A percentile compares a stretch with the other conserved stretches of the same genome.
phyloP scores from a whole-genome alignment of 495 filamentous ascomycete genomes.

The Trypethelium eluteriae region DNA sequence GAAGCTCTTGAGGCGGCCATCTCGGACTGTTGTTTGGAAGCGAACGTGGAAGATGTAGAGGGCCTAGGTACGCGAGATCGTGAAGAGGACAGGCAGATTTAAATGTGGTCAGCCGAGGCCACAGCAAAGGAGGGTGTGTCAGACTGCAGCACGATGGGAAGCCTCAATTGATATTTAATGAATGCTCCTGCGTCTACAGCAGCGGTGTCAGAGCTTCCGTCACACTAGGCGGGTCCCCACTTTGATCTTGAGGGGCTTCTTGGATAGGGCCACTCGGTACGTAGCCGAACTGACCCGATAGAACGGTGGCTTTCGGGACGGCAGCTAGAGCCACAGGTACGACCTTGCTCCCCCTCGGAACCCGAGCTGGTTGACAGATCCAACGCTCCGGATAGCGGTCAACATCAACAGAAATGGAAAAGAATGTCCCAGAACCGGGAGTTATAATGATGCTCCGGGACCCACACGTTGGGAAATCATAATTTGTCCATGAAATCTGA shows the following conservation, averaged over 20 bases:
- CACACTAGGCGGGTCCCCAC: too few relatives aligned
- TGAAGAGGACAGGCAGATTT: neutral
- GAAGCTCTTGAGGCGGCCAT: conserved; percentile 47
- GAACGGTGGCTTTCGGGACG: neutral
- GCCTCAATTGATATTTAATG: neutral
- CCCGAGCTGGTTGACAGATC: too few relatives aligned
- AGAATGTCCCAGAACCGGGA: too few relatives aligned
- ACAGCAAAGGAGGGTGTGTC: neutral
- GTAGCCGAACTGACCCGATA: too few relatives aligned
- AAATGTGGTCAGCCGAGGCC: neutral
- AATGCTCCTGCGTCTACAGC: neutral
- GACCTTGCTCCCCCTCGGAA: neutral
- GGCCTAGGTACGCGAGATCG: neutral
- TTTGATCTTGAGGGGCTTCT: too few relatives aligned
- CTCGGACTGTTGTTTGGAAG: conserved; percentile 15
- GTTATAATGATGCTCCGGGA: too few relatives aligned
- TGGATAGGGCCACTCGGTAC: too few relatives aligned
- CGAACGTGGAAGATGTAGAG: neutral
- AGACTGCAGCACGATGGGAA: neutral
- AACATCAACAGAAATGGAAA: too few relatives aligned
- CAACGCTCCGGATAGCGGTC: too few relatives aligned
- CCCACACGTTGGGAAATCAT: too few relatives aligned
- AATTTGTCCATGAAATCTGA: too few relatives aligned
- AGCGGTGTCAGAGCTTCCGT: neutral
- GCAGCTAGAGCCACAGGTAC: neutral